Evolutionary conservation across 2,329 filamentous ascomycete species (phyloP).

Genomic region (Stromatinia cepivora): DNA sequence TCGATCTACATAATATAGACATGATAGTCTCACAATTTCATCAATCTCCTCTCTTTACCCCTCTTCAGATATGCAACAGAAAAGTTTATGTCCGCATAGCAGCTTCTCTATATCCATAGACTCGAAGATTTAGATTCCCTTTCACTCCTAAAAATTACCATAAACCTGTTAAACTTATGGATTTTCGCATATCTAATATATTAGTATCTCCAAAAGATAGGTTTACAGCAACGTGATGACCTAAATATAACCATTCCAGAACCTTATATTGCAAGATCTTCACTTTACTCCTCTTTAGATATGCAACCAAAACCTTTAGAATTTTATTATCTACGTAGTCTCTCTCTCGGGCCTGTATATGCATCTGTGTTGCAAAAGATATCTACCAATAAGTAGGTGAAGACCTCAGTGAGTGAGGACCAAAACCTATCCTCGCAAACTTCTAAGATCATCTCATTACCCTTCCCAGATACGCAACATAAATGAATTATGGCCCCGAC

Average conservation of each 20-base stretch:
- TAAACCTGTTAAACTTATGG: fast-evolving
- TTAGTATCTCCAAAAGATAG: neutral
- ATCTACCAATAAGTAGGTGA: too few species aligned
- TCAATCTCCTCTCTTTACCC: constrained; percentile 2
- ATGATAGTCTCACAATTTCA: neutral
- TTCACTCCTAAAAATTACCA: neutral
- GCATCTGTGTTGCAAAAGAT: too few species aligned
- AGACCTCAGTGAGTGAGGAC: too few species aligned
- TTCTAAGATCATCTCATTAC: neutral
- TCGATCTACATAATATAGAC: neutral
- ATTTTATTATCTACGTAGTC: too few species aligned
- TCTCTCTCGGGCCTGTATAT: too few species aligned
- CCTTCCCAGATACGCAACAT: neutral
- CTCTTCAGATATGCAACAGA: neutral
- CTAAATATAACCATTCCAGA: too few species aligned
- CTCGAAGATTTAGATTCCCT: neutral
- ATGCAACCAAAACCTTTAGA: too few species aligned
- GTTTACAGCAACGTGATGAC: neutral
- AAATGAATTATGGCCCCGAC: too few species aligned
- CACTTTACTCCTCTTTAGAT: too few species aligned
- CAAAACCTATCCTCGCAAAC: neutral
- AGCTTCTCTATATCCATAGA: neutral
- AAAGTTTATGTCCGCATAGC: neutral
- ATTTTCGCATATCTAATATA: neutral
- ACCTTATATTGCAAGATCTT: too few species aligned